phyloP scores from a whole-genome alignment of 192 early-diverging fungal genomes.

The Coemansia sp. region DNA sequence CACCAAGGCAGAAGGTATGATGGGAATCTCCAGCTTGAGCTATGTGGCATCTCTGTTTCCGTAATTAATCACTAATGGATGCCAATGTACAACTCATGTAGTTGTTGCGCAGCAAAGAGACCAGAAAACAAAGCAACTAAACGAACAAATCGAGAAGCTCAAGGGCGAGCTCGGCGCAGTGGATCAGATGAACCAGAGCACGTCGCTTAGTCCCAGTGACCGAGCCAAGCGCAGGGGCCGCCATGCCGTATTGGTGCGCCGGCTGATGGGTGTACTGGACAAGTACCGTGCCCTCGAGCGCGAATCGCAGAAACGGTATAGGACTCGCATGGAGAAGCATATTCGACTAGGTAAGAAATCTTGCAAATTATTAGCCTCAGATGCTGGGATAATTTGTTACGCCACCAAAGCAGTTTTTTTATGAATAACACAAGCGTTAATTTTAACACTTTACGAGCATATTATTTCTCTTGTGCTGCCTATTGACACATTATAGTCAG shows the following conservation, averaged over 20 bases:
- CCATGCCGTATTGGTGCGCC: constrained; percentile 39
- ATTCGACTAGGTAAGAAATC: constrained; percentile 47
- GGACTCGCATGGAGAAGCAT: constrained; percentile 46
- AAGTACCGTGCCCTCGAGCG: constrained; percentile 45
- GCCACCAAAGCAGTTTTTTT: background rate
- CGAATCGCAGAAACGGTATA: constrained; percentile 47
- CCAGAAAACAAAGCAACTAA: constrained; percentile 38
- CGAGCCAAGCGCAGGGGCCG: constrained; percentile 41
- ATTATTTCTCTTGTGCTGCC: background rate
- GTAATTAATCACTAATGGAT: background rate
- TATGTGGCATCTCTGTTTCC: background rate
- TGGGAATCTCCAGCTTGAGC: background rate
- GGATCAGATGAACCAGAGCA: constrained; percentile 40
- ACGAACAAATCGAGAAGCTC: constrained; percentile 37
- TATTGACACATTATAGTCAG: constrained; percentile 20
- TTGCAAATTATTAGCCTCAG: background rate
- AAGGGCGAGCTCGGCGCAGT: constrained; percentile 44
- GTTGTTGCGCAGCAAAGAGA: constrained; percentile 47
- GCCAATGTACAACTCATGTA: constrained; percentile 1
- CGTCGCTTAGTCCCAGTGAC: constrained; percentile 31
- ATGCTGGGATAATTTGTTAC: background rate
- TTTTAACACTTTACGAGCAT: background rate
- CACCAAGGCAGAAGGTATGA: constrained; percentile 44
- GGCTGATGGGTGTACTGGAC: constrained; percentile 41
- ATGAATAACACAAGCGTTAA: background rate